Conservation (phyloP, 106 monocot species). For the Apostasia shenzhenica region DNA sequence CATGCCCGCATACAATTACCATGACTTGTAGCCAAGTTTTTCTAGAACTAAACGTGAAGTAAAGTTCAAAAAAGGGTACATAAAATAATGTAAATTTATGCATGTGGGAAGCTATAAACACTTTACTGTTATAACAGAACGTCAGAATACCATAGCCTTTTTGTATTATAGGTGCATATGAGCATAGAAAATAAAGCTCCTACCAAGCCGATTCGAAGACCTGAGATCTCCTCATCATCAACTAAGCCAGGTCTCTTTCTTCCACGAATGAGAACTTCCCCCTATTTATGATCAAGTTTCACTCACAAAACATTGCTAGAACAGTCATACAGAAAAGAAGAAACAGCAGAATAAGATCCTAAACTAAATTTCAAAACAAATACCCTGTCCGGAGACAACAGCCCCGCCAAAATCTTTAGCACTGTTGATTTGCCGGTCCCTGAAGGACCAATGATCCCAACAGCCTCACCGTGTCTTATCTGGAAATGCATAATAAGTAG, state of each 20-base stretch:
- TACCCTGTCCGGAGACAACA: slow-evolving; percentile 90
- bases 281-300: slow-evolving; percentile 30
- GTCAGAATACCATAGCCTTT: no score
- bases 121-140: no score
- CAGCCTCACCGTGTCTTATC: slow-evolving; percentile 98
- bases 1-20: no score
- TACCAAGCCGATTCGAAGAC: slow-evolving; percentile 95
- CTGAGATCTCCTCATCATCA: slow-evolving; percentile 83
- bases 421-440: slow-evolving; percentile 97
- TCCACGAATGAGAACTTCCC: slow-evolving; percentile 83
- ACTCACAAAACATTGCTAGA: background rate
- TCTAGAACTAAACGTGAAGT: no score
- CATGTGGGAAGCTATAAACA: no score
- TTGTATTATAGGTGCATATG: background rate
- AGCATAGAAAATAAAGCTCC: background rate
- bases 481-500: slow-evolving; percentile 12
- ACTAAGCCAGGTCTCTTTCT: slow-evolving; percentile 78
- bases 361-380: background rate
- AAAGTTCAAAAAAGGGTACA: no score
- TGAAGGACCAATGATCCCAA: slow-evolving; percentile 98
- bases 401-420: slow-evolving; percentile 94
- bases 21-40: no score
- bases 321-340: background rate
- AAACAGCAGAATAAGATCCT: background rate
- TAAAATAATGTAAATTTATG: no score